These are phyloP conservation scores for Anthracocystis setariae DNA, from an alignment of 1,284 basidiomycete species.

Conservation along the genomic window DNA sequence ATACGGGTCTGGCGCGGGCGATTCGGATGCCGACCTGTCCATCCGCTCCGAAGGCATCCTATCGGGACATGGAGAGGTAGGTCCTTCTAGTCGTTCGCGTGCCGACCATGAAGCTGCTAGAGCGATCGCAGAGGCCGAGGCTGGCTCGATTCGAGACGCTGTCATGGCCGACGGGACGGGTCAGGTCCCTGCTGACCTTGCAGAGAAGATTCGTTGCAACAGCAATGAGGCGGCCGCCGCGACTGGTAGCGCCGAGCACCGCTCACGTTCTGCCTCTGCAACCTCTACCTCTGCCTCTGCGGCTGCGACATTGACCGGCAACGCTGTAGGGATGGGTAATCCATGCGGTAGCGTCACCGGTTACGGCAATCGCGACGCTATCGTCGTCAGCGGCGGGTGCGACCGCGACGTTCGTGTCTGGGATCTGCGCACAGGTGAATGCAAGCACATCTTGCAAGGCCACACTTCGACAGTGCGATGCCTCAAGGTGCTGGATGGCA, in stretches of 20 bases:
- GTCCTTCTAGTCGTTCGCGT: constrained; percentile 16
- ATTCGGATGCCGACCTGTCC: constrained; percentile 39
- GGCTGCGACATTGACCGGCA: constrained; percentile 17
- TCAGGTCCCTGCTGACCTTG: constrained; percentile 29
- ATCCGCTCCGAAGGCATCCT: constrained; percentile 33
- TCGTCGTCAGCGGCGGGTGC: constrained; percentile 91
- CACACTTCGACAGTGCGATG: constrained; percentile 93
- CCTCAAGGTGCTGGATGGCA: constrained; percentile 84
- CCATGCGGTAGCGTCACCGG: constrained; percentile 71
- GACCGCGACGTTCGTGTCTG: constrained; percentile 90
- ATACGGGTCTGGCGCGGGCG: constrained; percentile 17
- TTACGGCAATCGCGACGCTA: constrained; percentile 75
- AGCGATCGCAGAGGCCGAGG: constrained; percentile 51
- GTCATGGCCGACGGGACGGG: constrained; percentile 53
- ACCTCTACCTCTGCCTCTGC: constrained; percentile 11
- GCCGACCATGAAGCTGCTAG: constrained; percentile 20
- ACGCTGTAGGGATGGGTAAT: constrained; percentile 50
- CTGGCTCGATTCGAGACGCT: constrained; percentile 46
- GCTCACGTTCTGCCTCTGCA: constrained; percentile 7
- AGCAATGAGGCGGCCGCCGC: constrained; percentile 14
- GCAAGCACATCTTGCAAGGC: constrained; percentile 81
- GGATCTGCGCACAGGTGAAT: constrained; percentile 85
- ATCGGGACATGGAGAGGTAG: constrained; percentile 14
- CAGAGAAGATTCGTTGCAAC: constrained; percentile 33
- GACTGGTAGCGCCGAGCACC: neutral